Evolutionary conservation across 2,329 filamentous ascomycete species (phyloP).

Genomic region (Neoarthrinium moseri): DNA sequence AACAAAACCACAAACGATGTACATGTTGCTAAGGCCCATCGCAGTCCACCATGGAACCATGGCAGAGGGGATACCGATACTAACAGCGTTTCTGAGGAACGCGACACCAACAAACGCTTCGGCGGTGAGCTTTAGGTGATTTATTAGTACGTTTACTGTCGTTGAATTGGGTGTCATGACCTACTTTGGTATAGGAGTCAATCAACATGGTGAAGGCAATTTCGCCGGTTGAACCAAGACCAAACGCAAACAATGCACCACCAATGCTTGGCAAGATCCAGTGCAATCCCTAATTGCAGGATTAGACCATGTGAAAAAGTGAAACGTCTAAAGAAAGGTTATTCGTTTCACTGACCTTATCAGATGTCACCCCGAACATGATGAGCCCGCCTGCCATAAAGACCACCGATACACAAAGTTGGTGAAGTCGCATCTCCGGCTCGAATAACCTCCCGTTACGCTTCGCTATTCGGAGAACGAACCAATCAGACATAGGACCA

Average conservation of each 20-base stretch:
- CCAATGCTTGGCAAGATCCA: constrained; percentile 39
- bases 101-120: constrained; percentile 28
- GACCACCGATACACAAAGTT: constrained; percentile 22
- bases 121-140: constrained; percentile 13
- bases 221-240: constrained; percentile 35
- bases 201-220: constrained; percentile 33
- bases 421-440: constrained; percentile 41
- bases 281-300: constrained; percentile 36
- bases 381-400: constrained; percentile 33
- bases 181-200: constrained; percentile 35
- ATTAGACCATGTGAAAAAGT: neutral
- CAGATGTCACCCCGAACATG: constrained; percentile 37
- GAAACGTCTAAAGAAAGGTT: neutral
- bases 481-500: constrained; percentile 36
- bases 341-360: constrained; percentile 32
- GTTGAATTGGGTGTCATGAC: neutral
- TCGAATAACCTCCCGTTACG: constrained; percentile 40
- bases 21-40: constrained; percentile 12
- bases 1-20: constrained; percentile 6
- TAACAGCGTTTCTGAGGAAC: constrained; percentile 29
- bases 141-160: neutral
- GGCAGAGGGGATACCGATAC: constrained; percentile 29
- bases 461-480: constrained; percentile 33
- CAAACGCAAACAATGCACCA: constrained; percentile 35
- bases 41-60: constrained; percentile 25